These are phyloP conservation scores for Talaromyces amestolkiae DNA, from an alignment of 2,329 filamentous ascomycete species.

Conservation along the genomic window DNA sequence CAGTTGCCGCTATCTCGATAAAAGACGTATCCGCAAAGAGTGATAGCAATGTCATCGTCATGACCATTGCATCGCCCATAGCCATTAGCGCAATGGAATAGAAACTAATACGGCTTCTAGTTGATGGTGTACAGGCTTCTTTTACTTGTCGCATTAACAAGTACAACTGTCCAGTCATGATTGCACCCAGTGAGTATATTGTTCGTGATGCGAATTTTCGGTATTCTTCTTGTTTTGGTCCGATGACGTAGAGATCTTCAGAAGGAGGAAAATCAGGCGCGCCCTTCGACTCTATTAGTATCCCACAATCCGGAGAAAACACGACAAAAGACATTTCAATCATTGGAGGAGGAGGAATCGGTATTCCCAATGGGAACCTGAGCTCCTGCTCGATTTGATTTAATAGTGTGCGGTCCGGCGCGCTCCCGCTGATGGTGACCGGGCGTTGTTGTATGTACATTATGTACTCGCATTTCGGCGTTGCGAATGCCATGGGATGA, in stretches of 20 bases:
- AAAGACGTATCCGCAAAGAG: constrained; percentile 57
- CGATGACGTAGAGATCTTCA: constrained; percentile 53
- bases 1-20: constrained; percentile 54
- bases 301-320: constrained; percentile 67
- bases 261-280: constrained; percentile 54
- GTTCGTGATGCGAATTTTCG: constrained; percentile 52
- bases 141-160: constrained; percentile 62
- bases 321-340: constrained; percentile 60
- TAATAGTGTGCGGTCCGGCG: constrained; percentile 39
- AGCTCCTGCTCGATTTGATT: constrained; percentile 59
- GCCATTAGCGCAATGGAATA: constrained; percentile 62
- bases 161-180: constrained; percentile 53
- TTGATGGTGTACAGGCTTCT: constrained; percentile 63
- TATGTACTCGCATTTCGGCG: constrained; percentile 84
- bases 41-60: constrained; percentile 55
- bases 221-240: constrained; percentile 58
- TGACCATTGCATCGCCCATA: constrained; percentile 60
- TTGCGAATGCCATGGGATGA: constrained; percentile 47
- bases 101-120: constrained; percentile 62
- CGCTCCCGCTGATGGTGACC: constrained; percentile 30
- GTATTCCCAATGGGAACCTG: constrained; percentile 57
- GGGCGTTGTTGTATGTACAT: constrained; percentile 71
- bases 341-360: constrained; percentile 50
- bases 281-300: constrained; percentile 61
- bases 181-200: constrained; percentile 52